Evolutionary conservation across 192 early-diverging fungal genomes (phyloP), one percentile per base, ranked within the genome.

Genomic region (Glomus cerebriforme): DNA sequence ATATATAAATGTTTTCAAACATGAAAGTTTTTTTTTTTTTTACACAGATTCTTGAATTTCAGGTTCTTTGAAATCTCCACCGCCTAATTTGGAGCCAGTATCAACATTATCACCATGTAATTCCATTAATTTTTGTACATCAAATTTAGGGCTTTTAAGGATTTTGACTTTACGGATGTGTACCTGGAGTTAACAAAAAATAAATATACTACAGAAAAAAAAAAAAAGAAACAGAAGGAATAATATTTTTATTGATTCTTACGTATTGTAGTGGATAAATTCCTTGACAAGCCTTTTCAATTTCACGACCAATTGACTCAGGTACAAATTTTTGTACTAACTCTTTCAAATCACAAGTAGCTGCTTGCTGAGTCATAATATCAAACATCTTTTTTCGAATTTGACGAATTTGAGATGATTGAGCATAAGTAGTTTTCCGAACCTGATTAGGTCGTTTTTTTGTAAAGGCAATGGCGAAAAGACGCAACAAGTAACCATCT

Each of bases 331-430:
- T 99, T 83, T 90, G 86, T 84, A 99, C 94, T 32, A 99, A 87
- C 85, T 96, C 96, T 91, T 96, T 96, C 86, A 99, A 91, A 86
- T 97, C 95, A 89, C 93, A 93, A 29, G 90, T 84, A 79, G 90
- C 76, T 68, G 93, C 93, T 90, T 97, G 95, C 74, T 88, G 87
- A 79, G 85, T 90, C 90, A 99, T 96, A 89, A 99, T 95, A 89
- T 99, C 98, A 86, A 96, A 96, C 96, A 99, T 99, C 95, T 98
- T 98, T 93, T 99, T 97, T 89, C 98, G 96, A 88, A 99, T 99
- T 85, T 90, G 88, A 80, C 95, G 94, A 90, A 99, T 95, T 90
- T 99, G 98, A 77, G 96, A 90, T 81, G 92, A 89, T 87, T 96
- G 93, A 63, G 98, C 98, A 87, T 99, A 99, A 79, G 96, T 97